Evolutionary conservation across 148 eudicot genomes (phyloP).

Genomic region (Oxyria digyna): DNA sequence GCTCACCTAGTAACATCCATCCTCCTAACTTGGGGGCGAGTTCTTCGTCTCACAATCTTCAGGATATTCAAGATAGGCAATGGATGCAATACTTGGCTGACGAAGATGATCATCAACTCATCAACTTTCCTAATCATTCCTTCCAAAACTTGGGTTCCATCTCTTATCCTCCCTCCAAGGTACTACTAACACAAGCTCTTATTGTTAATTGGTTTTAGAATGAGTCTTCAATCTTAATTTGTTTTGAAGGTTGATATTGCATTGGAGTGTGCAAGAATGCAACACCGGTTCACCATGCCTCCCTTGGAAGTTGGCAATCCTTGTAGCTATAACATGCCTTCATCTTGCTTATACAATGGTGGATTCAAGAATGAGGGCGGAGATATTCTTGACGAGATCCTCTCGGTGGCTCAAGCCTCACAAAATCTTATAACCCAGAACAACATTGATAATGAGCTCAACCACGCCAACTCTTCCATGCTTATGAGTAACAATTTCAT

Average conservation of each 20-base stretch:
- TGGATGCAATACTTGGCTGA: conserved; percentile 78
- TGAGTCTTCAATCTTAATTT: not conserved
- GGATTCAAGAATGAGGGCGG: not conserved
- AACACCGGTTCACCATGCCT: conserved; percentile 59
- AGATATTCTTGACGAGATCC: conserved; percentile 31
- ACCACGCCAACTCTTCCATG: conserved; percentile 1
- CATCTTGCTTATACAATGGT: not conserved
- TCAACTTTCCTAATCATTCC: conserved; percentile 19
- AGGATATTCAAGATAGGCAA: conserved; percentile 28
- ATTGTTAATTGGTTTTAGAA: no score
- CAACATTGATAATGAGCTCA: not conserved
- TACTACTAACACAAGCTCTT: no score
- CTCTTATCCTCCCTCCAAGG: conserved; percentile 63
- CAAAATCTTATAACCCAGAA: conserved; percentile 30
- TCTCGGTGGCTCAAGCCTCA: conserved; percentile 65
- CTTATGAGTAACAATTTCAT: not conserved
- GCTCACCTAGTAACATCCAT: conserved; percentile 20
- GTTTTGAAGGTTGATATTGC: conserved; percentile 58
- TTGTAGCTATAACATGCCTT: not conserved
- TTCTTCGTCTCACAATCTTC: conserved; percentile 5
- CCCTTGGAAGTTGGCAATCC: conserved; percentile 39
- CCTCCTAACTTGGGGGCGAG: not conserved
- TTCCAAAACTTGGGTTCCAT: conserved; percentile 20
- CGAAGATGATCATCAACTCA: conserved; percentile 30
- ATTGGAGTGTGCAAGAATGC: conserved; percentile 81